Evolutionary conservation across 345 rosid species (phyloP).

Genomic region (Lumnitzera littorea): DNA sequence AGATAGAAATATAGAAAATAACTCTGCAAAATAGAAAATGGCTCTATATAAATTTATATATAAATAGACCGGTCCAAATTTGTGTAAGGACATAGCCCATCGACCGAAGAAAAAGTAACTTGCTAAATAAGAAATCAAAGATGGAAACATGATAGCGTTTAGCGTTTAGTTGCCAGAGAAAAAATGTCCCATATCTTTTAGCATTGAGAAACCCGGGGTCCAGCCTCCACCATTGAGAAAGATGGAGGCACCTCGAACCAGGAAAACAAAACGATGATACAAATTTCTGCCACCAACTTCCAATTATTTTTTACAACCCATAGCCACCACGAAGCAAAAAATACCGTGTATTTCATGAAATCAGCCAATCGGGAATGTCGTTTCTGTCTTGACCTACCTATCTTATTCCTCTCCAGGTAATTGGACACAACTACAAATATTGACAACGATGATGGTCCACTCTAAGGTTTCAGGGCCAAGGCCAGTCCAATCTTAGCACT

Average conservation of each 20-base stretch:
- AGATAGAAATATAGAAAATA: no score
- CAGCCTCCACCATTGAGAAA: background rate
- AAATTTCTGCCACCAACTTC: constrained; percentile 14
- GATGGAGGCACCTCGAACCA: background rate
- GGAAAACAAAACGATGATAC: background rate
- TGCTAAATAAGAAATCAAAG: no score
- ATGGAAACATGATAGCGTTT: no score
- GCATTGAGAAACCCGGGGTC: no score
- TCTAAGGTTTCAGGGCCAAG: constrained; percentile 74
- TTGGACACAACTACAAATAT: constrained; percentile 1
- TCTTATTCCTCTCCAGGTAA: constrained; percentile 28
- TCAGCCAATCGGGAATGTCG: constrained; percentile 4
- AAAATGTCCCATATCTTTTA: no score
- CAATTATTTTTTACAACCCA: constrained; percentile 38
- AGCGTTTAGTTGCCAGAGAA: no score
- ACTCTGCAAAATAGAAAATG: no score
- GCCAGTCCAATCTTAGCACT: constrained; percentile 89
- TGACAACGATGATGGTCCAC: constrained; percentile 1
- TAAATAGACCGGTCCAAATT: no score
- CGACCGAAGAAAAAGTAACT: no score
- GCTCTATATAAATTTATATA: no score
- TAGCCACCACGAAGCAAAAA: constrained; percentile 20
- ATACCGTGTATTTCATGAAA: background rate
- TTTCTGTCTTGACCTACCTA: constrained; percentile 10
- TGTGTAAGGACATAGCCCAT: no score